Base-by-base conservation (phyloP, 192 early-diverging fungal genomes). In the Backusella tarrabulga region DNA sequence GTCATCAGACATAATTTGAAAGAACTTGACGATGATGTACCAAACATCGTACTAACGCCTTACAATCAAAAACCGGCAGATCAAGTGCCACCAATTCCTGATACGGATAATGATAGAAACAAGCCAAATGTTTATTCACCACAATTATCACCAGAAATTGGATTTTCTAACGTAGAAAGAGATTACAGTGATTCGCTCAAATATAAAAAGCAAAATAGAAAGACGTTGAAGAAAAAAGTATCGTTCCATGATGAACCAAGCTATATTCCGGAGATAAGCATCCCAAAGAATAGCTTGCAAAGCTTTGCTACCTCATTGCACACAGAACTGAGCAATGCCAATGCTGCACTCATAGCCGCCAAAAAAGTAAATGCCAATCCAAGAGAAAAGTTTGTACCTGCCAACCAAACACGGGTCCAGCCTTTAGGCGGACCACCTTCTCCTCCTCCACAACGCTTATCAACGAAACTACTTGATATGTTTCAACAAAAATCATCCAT, bases 81-180 rank as follows among this genome's bases (percentile, higher is more conserved):
- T 3, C n/a, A 70, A 70, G 68, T 38, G n/a, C n/a, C 68, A 41
- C n/a, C 23, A 4, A 6, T 38, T 12, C 8, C 56, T 63, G 56
- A 63, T 29, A 29, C 11, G 11, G 56, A 63, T 63, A 63, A 63
- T 14, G 56, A 63, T 63, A 23, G 56, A 63, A 63, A 63, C 26
- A 63, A 29, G 26, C 21, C 23, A 63, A 63, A 63, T 29, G 35
- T 72, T 17, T 72, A 72, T 46, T 46, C 40, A 32, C 71, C 71
- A 72, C 71, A 72, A 50, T 32, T 72, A 32, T 72, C 71, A 34
- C 71, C 71, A 15, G 71, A 72, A 15, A 46, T 72, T 8, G 23
- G 14, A 14, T 50, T 72, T 32, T 50, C 15, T 34, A 50, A n/a
- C 15, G 6, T 21, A 68, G 67, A 34, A 68, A 68, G 3, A 68